Conservation (phyloP, 306 rosid genomes). For the Parietaria judaica region DNA sequence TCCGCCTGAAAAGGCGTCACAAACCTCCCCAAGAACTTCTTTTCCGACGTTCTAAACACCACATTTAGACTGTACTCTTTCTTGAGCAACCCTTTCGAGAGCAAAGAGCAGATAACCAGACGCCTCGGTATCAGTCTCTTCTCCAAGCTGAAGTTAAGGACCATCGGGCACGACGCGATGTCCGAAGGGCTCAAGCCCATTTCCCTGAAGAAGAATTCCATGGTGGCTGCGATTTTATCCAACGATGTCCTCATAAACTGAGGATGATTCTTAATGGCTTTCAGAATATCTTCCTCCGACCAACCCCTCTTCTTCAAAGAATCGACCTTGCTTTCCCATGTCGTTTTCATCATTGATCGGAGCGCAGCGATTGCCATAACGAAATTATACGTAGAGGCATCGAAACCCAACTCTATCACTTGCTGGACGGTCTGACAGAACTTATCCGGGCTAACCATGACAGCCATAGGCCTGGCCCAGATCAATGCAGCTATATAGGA, state of each 20-base stretch:
- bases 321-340: slow-evolving; percentile 32
- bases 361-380: slow-evolving; percentile 21
- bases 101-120: slow-evolving; percentile 18
- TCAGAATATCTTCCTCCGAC: slow-evolving; percentile 26
- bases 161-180: neutral
- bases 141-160: slow-evolving; percentile 22
- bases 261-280: slow-evolving; percentile 35
- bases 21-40: neutral
- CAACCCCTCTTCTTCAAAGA: slow-evolving; percentile 49
- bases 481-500: slow-evolving; percentile 12
- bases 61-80: neutral
- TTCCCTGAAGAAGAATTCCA: slow-evolving; percentile 32
- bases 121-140: slow-evolving; percentile 37
- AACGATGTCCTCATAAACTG: slow-evolving; percentile 20
- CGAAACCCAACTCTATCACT: slow-evolving; percentile 35
- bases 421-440: slow-evolving; percentile 10
- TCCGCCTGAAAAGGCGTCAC: neutral
- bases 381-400: slow-evolving; percentile 16
- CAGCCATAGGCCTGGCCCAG: slow-evolving; percentile 4
- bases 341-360: neutral
- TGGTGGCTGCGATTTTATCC: slow-evolving; percentile 27
- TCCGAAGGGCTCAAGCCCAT: slow-evolving; percentile 23
- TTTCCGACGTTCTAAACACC: neutral
- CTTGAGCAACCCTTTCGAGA: slow-evolving; percentile 23
- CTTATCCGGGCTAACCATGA: neutral